phyloP scores from a whole-genome alignment of 2,329 filamentous ascomycete genomes.

The Parafenestella ontariensis region DNA sequence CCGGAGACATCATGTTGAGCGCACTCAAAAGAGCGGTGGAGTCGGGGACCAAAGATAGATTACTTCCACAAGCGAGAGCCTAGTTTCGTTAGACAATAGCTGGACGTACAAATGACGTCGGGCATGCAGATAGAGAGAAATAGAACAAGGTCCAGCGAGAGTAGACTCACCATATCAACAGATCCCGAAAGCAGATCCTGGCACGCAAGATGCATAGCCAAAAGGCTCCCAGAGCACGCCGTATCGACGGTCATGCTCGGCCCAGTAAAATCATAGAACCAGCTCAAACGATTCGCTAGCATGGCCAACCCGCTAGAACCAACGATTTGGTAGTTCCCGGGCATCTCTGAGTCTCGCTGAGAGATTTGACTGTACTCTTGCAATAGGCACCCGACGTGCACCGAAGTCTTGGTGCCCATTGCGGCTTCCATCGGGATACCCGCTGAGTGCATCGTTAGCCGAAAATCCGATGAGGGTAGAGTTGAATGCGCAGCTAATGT shows the following conservation, averaged over 20 bases:
- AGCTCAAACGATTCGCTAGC: slow-evolving; percentile 28
- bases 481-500: too few species aligned
- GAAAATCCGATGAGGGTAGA: too few species aligned
- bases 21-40: slow-evolving; percentile 12
- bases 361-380: slow-evolving; percentile 19
- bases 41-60: slow-evolving; percentile 19
- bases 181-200: slow-evolving; percentile 17
- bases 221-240: slow-evolving; percentile 34
- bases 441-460: slow-evolving; percentile 7
- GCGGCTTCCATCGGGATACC: slow-evolving; percentile 22
- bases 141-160: too few species aligned
- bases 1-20: slow-evolving; percentile 36
- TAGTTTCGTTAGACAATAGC: too few species aligned
- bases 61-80: slow-evolving; percentile 21
- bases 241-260: slow-evolving; percentile 36
- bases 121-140: too few species aligned
- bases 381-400: slow-evolving; percentile 22
- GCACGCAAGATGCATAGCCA: slow-evolving; percentile 32
- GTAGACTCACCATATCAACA: slow-evolving; percentile 20
- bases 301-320: slow-evolving; percentile 16
- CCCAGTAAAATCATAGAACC: slow-evolving; percentile 35
- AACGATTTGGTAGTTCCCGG: slow-evolving; percentile 12
- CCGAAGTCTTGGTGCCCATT: slow-evolving; percentile 24
- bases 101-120: not conserved
- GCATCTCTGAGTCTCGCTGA: slow-evolving; percentile 15